A percentile compares a stretch with the other conserved stretches of the same genome.
Conservation (phyloP, 441 rosid genomes). For the Mallotus japonicus region DNA sequence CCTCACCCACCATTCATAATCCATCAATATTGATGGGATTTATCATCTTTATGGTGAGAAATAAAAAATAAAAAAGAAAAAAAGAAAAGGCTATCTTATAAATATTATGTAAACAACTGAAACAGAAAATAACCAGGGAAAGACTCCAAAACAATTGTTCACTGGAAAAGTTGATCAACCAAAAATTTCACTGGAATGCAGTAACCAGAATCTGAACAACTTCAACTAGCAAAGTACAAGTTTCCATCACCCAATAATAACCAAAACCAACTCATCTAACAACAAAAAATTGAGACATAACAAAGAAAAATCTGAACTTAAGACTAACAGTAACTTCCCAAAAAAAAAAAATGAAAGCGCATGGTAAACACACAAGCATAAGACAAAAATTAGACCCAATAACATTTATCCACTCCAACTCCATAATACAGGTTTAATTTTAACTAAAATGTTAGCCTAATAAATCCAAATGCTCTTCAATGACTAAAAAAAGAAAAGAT, state of each 20-base stretch:
- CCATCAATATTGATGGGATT: too few species aligned
- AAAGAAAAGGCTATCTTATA: not conserved
- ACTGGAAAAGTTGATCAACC: not conserved
- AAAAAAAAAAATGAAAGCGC: not conserved
- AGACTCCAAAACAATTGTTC: not conserved
- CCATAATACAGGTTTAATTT: not conserved
- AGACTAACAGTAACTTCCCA: slow-evolving; percentile 8
- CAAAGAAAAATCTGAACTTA: not conserved
- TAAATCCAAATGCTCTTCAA: slow-evolving; percentile 17
- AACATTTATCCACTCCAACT: not conserved
- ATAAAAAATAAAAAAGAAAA: too few species aligned
- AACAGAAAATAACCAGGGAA: not conserved
- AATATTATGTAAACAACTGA: not conserved
- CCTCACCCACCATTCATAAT: too few species aligned
- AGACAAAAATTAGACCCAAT: not conserved
- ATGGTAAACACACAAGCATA: not conserved
- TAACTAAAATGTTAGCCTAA: not conserved
- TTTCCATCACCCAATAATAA: not conserved
- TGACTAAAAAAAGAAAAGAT: not conserved
- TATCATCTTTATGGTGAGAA: not conserved
- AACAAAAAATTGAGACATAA: not conserved
- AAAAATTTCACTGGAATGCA: not conserved
- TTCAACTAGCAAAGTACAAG: not conserved
- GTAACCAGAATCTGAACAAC: not conserved
- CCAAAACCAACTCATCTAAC: not conserved